phyloP scores from a whole-genome alignment of 108 stramenopile species.

The Mediolabrus comicus region DNA sequence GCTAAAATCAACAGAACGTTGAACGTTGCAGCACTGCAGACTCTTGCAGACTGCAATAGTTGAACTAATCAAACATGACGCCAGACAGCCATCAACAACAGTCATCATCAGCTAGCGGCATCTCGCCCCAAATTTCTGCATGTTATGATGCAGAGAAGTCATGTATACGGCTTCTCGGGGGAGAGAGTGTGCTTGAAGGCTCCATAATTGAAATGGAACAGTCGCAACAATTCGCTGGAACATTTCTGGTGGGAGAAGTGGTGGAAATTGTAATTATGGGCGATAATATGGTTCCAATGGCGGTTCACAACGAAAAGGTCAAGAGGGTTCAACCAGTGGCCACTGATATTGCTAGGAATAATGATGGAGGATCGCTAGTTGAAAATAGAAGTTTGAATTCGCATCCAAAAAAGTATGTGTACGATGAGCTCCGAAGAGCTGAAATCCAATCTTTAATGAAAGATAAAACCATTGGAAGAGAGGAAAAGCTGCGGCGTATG shows the following conservation, averaged over 20 bases:
- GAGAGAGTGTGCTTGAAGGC: slow-evolving; percentile 9
- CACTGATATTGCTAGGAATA: not conserved
- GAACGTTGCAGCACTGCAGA: too few relatives aligned
- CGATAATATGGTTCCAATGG: slow-evolving; percentile 7
- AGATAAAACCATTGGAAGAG: slow-evolving; percentile 13
- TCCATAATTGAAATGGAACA: slow-evolving; percentile 16
- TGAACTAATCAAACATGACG: too few relatives aligned
- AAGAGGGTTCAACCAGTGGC: not conserved
- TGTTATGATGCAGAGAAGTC: not conserved
- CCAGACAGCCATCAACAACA: too few relatives aligned
- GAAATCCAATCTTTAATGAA: slow-evolving; percentile 23
- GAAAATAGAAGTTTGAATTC: not conserved
- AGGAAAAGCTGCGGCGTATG: slow-evolving; percentile 14
- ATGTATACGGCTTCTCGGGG: not conserved
- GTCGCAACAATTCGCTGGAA: slow-evolving; percentile 1
- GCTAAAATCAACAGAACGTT: too few relatives aligned
- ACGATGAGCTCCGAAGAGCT: not conserved
- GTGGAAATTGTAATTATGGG: slow-evolving; percentile 28
- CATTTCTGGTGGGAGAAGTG: slow-evolving; percentile 16
- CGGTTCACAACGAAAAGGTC: slow-evolving; percentile 7
- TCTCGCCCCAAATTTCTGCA: not conserved
- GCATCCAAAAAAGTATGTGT: not conserved
- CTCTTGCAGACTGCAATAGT: too few relatives aligned
- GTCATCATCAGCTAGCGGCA: not conserved
- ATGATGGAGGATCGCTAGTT: not conserved